Conservation (phyloP, 108 stramenopile genomes). For the Conticribra guillardii region DNA sequence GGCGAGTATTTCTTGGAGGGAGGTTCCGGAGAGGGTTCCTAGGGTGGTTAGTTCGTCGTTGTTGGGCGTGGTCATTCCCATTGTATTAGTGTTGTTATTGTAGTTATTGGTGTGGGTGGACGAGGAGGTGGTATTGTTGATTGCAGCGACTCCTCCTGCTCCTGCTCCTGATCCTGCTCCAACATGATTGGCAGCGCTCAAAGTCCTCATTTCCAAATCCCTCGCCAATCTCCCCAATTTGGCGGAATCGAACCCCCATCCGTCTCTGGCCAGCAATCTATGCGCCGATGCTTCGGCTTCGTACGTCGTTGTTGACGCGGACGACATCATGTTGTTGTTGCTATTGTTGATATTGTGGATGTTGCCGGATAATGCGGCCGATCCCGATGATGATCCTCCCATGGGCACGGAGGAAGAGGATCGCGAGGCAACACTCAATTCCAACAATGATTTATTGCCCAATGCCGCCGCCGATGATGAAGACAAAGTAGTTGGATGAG, state of each 20-base stretch:
- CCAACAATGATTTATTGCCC: slow-evolving; percentile 16
- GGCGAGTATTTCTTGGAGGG: slow-evolving; percentile 15
- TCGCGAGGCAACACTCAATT: slow-evolving; percentile 26
- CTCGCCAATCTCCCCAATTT: slow-evolving; percentile 31
- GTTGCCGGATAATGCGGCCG: neutral
- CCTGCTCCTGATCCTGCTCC: no score
- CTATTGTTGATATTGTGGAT: neutral
- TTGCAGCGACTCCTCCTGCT: no score
- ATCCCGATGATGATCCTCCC: neutral
- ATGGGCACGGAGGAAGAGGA: no score
- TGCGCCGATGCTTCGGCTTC: slow-evolving; percentile 41
- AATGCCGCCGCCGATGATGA: neutral
- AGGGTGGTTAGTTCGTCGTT: neutral
- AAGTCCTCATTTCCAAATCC: slow-evolving; percentile 22
- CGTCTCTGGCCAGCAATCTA: slow-evolving; percentile 39
- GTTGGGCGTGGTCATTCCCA: neutral
- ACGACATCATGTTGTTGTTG: neutral
- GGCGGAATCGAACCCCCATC: slow-evolving; percentile 46
- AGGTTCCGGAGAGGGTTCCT: neutral
- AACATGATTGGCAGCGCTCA: neutral
- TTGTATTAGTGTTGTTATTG: no score
- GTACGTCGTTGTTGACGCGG: slow-evolving; percentile 10
- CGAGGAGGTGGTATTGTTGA: neutral
- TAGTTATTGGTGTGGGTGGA: neutral
- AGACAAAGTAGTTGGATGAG: neutral